Evolutionary conservation across 306 rosid genomes (phyloP).

Genomic region (Cucumis hystrix): DNA sequence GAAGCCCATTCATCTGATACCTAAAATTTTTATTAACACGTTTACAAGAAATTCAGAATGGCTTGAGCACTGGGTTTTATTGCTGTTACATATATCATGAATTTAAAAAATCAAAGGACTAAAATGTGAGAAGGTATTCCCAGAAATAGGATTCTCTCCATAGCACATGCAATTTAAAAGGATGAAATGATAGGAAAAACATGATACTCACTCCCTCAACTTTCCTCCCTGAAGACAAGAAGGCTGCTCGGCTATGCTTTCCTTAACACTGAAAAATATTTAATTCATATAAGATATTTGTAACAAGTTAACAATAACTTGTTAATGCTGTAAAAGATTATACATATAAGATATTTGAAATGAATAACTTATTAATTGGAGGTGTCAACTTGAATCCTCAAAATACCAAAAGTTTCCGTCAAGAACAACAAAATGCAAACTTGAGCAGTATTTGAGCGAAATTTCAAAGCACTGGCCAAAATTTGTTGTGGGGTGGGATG

Average conservation of each 20-base stretch:
- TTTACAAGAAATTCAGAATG: constrained; percentile 3
- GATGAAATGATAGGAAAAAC: background rate
- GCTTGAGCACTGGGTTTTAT: background rate
- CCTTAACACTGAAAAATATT: constrained; percentile 65
- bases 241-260: constrained; percentile 89
- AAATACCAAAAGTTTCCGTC: background rate
- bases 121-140: background rate
- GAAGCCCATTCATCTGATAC: constrained; percentile 98
- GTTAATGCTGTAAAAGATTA: constrained; percentile 28
- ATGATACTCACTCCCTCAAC: constrained; percentile 80
- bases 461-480: constrained; percentile 6
- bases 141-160: background rate
- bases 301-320: background rate
- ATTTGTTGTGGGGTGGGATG: background rate
- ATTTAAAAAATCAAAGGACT: background rate
- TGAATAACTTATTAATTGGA: background rate
- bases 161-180: background rate
- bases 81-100: background rate
- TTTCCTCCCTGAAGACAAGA: constrained; percentile 60
- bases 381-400: background rate
- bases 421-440: constrained; percentile 7
- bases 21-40: constrained; percentile 20
- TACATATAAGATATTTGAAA: background rate
- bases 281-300: constrained; percentile 1
- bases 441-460: background rate